Base-by-base conservation (phyloP, 345 rosid species). In the Gossypium australe region DNA sequence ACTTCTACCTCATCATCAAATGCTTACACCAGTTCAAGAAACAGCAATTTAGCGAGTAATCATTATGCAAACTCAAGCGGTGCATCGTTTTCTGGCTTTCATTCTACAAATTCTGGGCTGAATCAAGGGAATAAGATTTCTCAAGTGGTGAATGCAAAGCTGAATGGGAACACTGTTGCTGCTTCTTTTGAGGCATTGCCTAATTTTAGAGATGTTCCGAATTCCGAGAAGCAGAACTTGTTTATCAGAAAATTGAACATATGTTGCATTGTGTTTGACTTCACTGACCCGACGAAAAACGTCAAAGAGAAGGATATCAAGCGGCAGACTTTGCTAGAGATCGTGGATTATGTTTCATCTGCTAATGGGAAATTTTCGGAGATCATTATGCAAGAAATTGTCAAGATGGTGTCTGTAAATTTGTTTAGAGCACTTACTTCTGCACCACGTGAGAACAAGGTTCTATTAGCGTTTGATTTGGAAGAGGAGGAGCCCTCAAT, bases 401-500 rank as follows among this genome's bases (percentile, higher is more conserved):
- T 85, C 64, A 87, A 83, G 85, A 92, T 92, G 97, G 92, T 87
- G 8, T 69, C 91, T 14, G 7, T 38, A 4, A 92, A 92, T 85
- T 87, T 92, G 75, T 92, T 92, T 72, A 79, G 97, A 77, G 84
- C 87, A 0, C 85, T 89, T 48, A 78, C 92, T 80, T 81, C 91
- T 43, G 86, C 89, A 11, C 87, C 89, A 67, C 88, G 84, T 29
- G 94, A 90, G 83, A 85, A 76, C 79, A 90, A 87, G 76, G 78
- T 82, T 76, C 74, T 89, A 47, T 92, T 87, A 72, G 87, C 87
- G 74, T 87, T 86, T 69, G 97, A 92, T 78, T 69, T 90, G 79
- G 97, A 92, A 49, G 97, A 92, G 29, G 97, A 90, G 55, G 97
- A 92, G 71, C 95, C 94, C 63, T 82, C 87, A 0, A 62, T 90